phyloP scores from a whole-genome alignment of 306 rosid species.

The Coriaria nepalensis region DNA sequence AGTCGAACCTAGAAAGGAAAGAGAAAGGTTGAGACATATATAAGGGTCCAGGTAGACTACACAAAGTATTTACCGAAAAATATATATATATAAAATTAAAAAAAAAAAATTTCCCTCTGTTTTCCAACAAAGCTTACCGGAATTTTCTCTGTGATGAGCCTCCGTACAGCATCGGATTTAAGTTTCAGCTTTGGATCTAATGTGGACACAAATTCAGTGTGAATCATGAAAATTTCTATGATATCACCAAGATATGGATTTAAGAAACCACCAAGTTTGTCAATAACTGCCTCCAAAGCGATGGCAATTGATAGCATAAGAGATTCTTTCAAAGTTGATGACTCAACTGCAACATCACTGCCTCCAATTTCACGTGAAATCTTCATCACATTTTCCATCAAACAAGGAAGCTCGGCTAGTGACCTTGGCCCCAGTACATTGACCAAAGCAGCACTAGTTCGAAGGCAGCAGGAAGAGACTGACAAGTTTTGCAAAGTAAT shows the following conservation, averaged over 20 bases:
- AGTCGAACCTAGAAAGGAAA: conserved; percentile 58
- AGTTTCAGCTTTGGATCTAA: conserved; percentile 43
- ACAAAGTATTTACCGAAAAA: too few relatives aligned
- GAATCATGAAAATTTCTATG: conserved; percentile 54
- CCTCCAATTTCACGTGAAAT: conserved; percentile 21
- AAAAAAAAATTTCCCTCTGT: conserved; percentile 2
- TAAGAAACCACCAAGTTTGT: conserved; percentile 75
- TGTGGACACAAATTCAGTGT: conserved; percentile 38
- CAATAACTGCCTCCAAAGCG: conserved; percentile 65
- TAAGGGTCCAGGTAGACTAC: too few relatives aligned
- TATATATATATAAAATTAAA: conserved; percentile 7
- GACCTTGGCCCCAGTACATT: conserved; percentile 77
- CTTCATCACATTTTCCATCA: conserved; percentile 60
- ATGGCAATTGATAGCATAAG: conserved; percentile 38
- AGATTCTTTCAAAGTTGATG: conserved; percentile 31
- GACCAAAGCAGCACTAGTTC: conserved; percentile 55
- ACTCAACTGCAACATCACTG: conserved; percentile 10
- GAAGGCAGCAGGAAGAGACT: conserved; percentile 59
- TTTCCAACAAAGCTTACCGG: conserved; percentile 56
- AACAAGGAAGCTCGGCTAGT: conserved; percentile 57
- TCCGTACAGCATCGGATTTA: conserved; percentile 46
- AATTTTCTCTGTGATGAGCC: conserved; percentile 58
- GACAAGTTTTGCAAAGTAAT: conserved; percentile 28
- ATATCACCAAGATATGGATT: conserved; percentile 65
- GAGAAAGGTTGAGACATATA: too few relatives aligned